Base-by-base conservation (phyloP, 768 basidiomycete genomes). In the Russula vinacea region DNA sequence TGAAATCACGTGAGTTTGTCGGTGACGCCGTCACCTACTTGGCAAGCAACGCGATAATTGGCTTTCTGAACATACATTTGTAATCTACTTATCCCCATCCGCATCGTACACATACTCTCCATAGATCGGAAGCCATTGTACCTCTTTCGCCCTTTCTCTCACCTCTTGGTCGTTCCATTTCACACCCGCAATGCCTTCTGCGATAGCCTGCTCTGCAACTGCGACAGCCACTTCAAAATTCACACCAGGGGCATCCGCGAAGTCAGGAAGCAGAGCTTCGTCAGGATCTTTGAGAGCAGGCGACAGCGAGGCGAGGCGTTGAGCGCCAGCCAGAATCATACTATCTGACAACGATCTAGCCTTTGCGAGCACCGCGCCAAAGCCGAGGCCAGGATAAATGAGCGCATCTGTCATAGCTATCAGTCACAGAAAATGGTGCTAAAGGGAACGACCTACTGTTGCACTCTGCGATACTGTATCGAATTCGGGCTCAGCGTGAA, bases 241-340 rank as follows among this genome's bases (percentile, higher is more conserved):
- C 39, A 91, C 85, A 11, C 72, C 69, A 0, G 88, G 88, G 0
- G 92, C 86, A 62, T 92, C 85, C 1, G 76, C 80, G 54, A 95
- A 86, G 68, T 90, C 87, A 0, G 93, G 91, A 5, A 95, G 77
- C 29, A 95, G 81, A 0, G 86, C 82, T 51, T 80, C 77, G 66
- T 90, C 85, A 0, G 87, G 86, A 70, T 93, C 85, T 37, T 81
- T 80, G 63, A 86, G 77, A 0, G 84, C 92, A 2, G 92, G 92
- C 0, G 91, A 85, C 49, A 94, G 82, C 9, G 83, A 78, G 0
- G 92, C 90, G 42, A 95, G 86, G 14, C 86, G 82, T 32, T 78
- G 80, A 0, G 90, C 85, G 10, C 89, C 92, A 2, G 88, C 88
- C 45, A 92, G 85, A 73, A 95, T 89, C 93, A 95, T 94, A n/a